Conservation (phyloP, 2,329 filamentous ascomycete species). For the Microcyclospora tardicrescens region DNA sequence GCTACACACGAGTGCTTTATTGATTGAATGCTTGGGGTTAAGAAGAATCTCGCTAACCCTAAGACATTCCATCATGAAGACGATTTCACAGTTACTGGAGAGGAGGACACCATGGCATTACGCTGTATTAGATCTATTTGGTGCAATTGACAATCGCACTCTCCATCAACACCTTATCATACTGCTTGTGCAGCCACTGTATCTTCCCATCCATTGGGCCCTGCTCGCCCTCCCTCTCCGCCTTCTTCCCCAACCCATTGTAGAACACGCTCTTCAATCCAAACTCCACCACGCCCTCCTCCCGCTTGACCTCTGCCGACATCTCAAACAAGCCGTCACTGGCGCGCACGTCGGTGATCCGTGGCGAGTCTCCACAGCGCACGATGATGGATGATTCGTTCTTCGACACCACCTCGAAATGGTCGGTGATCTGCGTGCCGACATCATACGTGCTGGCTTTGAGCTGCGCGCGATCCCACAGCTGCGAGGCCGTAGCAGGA, state of each 20-base stretch:
- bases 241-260: conserved; percentile 32
- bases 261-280: conserved; percentile 53
- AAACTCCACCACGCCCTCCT: conserved; percentile 48
- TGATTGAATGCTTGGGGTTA: too few species aligned
- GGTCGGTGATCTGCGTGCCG: conserved; percentile 54
- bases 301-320: conserved; percentile 45
- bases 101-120: too few species aligned
- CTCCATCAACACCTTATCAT: conserved; percentile 46
- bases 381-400: conserved; percentile 47
- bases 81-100: too few species aligned
- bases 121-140: conserved; percentile 8
- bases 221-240: conserved; percentile 23
- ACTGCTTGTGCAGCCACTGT: conserved; percentile 41
- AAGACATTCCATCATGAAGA: too few species aligned
- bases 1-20: too few species aligned
- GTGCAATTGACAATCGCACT: conserved; percentile 32
- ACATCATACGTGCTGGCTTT: conserved; percentile 44
- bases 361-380: conserved; percentile 53
- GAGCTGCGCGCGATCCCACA: conserved; percentile 49
- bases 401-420: conserved; percentile 59
- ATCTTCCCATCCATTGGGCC: conserved; percentile 35
- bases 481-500: conserved; percentile 44
- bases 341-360: conserved; percentile 41
- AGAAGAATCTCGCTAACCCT: too few species aligned
- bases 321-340: conserved; percentile 58